Evolutionary conservation across 176 grass and related monocot genomes (phyloP).

Genomic region (Chrysopogon serrulatus): DNA sequence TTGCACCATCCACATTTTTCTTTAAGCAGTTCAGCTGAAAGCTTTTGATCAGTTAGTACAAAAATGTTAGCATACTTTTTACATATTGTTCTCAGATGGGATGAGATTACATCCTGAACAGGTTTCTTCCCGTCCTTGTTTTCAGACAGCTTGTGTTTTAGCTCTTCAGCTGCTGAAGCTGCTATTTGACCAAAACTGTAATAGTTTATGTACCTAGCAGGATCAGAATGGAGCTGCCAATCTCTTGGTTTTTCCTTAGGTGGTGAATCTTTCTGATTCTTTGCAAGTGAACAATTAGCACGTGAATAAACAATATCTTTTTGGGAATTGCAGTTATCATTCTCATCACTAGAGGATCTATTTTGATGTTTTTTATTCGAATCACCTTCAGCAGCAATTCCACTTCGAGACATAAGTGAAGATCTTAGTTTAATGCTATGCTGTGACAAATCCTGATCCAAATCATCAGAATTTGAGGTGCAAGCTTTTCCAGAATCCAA

Average conservation of each 20-base stretch:
- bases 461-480: conserved; percentile 22
- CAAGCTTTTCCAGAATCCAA: conserved; percentile 28
- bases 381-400: conserved; percentile 16
- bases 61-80: conserved; percentile 69
- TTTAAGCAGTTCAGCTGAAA: conserved; percentile 64
- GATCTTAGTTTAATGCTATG: conserved; percentile 1
- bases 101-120: conserved; percentile 41
- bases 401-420: conserved; percentile 1
- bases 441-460: conserved; percentile 27
- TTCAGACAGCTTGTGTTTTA: conserved; percentile 59
- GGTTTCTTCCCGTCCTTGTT: conserved; percentile 75
- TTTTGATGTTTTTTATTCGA: conserved; percentile 10
- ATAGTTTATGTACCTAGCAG: conserved; percentile 62
- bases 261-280: conserved; percentile 15
- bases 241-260: conserved; percentile 35
- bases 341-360: conserved; percentile 4
- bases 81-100: conserved; percentile 63
- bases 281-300: conserved; percentile 21
- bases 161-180: conserved; percentile 68
- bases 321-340: conserved; percentile 19
- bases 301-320: conserved; percentile 41
- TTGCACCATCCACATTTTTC: conserved; percentile 99
- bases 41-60: conserved; percentile 56
- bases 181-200: conserved; percentile 95
- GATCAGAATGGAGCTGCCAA: conserved; percentile 38